Evolutionary conservation across 495 filamentous ascomycete genomes (phyloP), one percentile per base, ranked within the genome.

Genomic region (Mycothermus thermophilus): DNA sequence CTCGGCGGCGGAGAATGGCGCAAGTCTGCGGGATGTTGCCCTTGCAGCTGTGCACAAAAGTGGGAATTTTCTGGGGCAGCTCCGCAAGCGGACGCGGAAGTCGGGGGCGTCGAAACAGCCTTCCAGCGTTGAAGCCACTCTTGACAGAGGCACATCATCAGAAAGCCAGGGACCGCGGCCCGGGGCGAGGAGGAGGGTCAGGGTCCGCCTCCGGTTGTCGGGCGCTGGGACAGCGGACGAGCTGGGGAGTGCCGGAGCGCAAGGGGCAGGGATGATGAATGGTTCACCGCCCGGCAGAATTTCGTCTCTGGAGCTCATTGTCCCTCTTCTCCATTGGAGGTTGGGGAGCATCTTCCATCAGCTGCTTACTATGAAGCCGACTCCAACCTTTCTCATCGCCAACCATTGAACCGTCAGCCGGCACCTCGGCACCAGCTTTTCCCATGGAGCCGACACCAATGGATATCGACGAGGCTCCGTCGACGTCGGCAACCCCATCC

Each of bases 391-490:
- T n/a, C n/a, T n/a, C 25, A 8, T 31, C 8, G 20, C 27, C 13
- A 26, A 32, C 23, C 14, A 30, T 30, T 22, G 23, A 21, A 24
- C 36, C 37, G 18, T 15, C 29, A 23, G 15, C 17, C 19, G 21
- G 4, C 24, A 18, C 30, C 12, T 24, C 30, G 30, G 35, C 7
- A 23, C 19, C n/a, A n/a, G n/a, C n/a, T 6, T 17, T 13, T 34
- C 36, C 10, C n/a, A 70, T 71, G 67, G 52, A 62, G 7, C 63
- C 66, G 8, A 69, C 63, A 16, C 62, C 64, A 5, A 72, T 72
- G 67, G 67, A 64, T 24, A 46, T 72, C 32, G 67, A 72, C 32
- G 60, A 60, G 16, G 30, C 50, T n/a, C 43, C 56, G 4, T 50
- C 57, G 23, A 35, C 49, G 9, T 45, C 59, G 35, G 48, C 41